These are phyloP conservation scores for Bipolaris cookei DNA, from an alignment of 2,329 filamentous ascomycete species.

Conservation along the genomic window DNA sequence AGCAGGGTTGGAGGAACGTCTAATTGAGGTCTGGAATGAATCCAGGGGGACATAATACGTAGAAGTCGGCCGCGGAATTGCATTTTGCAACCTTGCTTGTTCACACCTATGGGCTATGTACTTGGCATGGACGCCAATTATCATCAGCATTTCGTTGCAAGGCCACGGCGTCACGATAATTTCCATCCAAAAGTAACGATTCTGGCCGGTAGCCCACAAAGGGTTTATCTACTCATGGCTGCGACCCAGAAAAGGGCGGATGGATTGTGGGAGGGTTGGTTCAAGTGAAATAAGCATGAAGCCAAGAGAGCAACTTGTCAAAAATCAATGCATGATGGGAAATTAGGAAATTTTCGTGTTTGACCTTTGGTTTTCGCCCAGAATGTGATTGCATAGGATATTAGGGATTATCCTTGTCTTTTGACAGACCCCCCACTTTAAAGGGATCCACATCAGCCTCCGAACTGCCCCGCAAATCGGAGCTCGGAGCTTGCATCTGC, in stretches of 20 bases:
- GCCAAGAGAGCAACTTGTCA: not conserved
- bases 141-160: not conserved
- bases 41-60: not conserved
- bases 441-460: not conserved
- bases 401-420: not conserved
- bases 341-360: not conserved
- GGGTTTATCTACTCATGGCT: not conserved
- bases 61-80: not conserved
- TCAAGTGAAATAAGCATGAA: constrained; percentile 10
- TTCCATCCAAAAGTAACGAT: constrained; percentile 1
- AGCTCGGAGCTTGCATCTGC: constrained; percentile 1
- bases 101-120: not conserved
- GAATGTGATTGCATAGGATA: not conserved
- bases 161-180: constrained; percentile 3
- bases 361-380: not conserved
- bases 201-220: not conserved
- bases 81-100: not conserved
- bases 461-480: constrained; percentile 1
- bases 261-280: not conserved
- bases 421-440: not conserved
- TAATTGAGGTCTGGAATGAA: not conserved
- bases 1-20: not conserved
- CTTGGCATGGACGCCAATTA: not conserved
- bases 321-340: not conserved
- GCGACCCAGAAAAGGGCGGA: not conserved